Evolutionary conservation across 108 stramenopile genomes (phyloP).

Genomic region (Cyclostephanos invisitatus): DNA sequence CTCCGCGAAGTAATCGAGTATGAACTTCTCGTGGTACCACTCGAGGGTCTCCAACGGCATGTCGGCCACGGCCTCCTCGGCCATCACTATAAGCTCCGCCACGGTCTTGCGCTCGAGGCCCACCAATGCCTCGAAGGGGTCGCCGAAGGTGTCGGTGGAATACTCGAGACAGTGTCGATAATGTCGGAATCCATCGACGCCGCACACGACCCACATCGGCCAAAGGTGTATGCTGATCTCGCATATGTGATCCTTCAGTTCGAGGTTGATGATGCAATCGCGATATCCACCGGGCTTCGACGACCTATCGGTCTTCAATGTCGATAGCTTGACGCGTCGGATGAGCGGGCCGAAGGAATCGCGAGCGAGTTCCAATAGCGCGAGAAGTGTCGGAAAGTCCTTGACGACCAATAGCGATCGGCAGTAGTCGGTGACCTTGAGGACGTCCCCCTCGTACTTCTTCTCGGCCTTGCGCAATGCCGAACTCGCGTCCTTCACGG

Average conservation of each 20-base stretch:
- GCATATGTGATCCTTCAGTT: conserved; percentile 86
- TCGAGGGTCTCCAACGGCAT: conserved; percentile 85
- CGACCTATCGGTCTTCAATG: conserved; percentile 65
- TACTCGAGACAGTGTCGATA: conserved; percentile 89
- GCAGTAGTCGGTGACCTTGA: conserved; percentile 86
- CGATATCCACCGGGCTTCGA: conserved; percentile 80
- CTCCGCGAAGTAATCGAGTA: conserved; percentile 90
- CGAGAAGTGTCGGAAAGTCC: conserved; percentile 81
- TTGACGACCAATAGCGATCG: conserved; percentile 82
- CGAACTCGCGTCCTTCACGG: conserved; percentile 74
- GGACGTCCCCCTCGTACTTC: conserved; percentile 83
- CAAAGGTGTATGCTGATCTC: conserved; percentile 88
- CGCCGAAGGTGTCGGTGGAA: conserved; percentile 82
- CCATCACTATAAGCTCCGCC: conserved; percentile 90
- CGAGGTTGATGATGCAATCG: conserved; percentile 85
- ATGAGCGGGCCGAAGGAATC: conserved; percentile 87
- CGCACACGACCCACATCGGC: conserved; percentile 88
- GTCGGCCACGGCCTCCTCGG: conserved; percentile 86
- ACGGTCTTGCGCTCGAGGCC: conserved; percentile 87
- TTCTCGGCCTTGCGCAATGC: conserved; percentile 82
- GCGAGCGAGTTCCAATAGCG: conserved; percentile 77
- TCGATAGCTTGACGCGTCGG: conserved; percentile 82
- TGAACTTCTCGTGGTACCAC: conserved; percentile 90
- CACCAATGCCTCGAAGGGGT: conserved; percentile 81
- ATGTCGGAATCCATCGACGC: conserved; percentile 89